Percentiles rank a stretch among this genome's conserved stretches.
phyloP scores from a whole-genome alignment of 2,329 filamentous ascomycete genomes.

The Penicillium sp. region DNA sequence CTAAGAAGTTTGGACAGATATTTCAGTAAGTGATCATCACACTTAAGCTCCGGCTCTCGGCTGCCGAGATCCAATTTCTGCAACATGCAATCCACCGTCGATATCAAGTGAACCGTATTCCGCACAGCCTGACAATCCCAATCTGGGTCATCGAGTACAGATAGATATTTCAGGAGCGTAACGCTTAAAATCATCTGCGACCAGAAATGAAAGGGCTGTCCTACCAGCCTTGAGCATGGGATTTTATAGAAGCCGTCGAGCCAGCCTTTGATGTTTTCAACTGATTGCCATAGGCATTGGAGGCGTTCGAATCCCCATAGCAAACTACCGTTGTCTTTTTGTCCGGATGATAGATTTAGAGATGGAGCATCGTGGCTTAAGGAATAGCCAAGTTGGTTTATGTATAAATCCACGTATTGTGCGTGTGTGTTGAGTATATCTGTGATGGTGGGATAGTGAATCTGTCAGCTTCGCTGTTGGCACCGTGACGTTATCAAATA shows the following conservation, averaged over 20 bases:
- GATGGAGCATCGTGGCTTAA: conserved; percentile 23
- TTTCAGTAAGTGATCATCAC: conserved; percentile 32
- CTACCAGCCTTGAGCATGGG: conserved; percentile 28
- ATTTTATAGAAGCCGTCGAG: conserved; percentile 36
- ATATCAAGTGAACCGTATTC: conserved; percentile 35
- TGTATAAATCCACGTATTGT: conserved; percentile 33
- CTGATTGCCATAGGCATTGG: conserved; percentile 39
- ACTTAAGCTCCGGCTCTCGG: conserved; percentile 33
- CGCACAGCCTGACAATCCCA: conserved; percentile 45
- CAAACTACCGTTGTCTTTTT: conserved; percentile 6
- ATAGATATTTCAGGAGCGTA: conserved; percentile 43
- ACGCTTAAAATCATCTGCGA: conserved; percentile 41
- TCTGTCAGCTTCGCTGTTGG: no score
- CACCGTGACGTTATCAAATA: not conserved
- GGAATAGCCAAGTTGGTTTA: conserved; percentile 33
- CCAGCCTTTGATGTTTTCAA: conserved; percentile 41
- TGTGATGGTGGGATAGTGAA: no score
- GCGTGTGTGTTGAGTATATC: conserved; percentile 33
- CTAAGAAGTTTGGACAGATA: conserved; percentile 30
- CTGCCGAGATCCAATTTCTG: conserved; percentile 32
- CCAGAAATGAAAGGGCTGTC: conserved; percentile 44
- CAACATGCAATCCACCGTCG: conserved; percentile 36
- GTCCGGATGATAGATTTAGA: conserved; percentile 11
- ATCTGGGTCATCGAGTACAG: conserved; percentile 41
- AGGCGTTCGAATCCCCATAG: conserved; percentile 36